phyloP scores from a whole-genome alignment of 2,329 filamentous ascomycete genomes.

The Dactylella cylindrospora region DNA sequence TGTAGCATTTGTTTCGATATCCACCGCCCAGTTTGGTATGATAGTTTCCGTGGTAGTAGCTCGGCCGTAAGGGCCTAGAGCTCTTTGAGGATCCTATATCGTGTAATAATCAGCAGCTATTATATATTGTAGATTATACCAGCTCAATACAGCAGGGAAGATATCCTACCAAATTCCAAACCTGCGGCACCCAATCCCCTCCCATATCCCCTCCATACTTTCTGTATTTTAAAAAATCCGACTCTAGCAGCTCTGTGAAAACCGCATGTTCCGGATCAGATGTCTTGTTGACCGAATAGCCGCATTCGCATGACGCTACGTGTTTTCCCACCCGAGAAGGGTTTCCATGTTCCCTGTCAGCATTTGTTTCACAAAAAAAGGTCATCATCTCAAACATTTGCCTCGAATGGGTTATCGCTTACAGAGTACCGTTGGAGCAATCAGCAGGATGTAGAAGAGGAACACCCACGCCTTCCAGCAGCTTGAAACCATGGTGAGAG shows the following conservation, averaged over 20 bases:
- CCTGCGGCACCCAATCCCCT: conserved; percentile 68
- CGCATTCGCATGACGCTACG: conserved; percentile 64
- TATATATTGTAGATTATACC: too few relatives aligned
- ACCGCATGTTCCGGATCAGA: conserved; percentile 54
- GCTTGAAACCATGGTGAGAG: background rate
- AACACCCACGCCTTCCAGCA: background rate
- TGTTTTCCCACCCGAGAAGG: too few relatives aligned
- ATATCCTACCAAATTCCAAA: conserved; percentile 60
- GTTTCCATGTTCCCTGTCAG: too few relatives aligned
- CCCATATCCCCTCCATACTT: conserved; percentile 58
- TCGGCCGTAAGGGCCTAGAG: conserved; percentile 65
- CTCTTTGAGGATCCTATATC: conserved; percentile 58
- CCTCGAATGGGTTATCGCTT: too few relatives aligned
- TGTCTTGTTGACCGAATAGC: conserved; percentile 63
- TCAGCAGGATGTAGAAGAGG: background rate
- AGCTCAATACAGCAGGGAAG: too few relatives aligned
- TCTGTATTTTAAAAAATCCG: conserved; percentile 66
- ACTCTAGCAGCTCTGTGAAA: conserved; percentile 71
- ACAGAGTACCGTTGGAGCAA: background rate
- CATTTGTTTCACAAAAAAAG: background rate
- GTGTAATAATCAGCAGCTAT: too few relatives aligned
- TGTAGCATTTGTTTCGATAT: conserved; percentile 54
- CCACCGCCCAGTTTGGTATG: conserved; percentile 57
- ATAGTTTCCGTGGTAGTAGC: conserved; percentile 63
- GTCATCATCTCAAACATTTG: too few relatives aligned